Evolutionary conservation across 202 grass and related monocot genomes (phyloP), one percentile per base, ranked within the genome.

Genomic region (Dendrocalamus latiflorus): DNA sequence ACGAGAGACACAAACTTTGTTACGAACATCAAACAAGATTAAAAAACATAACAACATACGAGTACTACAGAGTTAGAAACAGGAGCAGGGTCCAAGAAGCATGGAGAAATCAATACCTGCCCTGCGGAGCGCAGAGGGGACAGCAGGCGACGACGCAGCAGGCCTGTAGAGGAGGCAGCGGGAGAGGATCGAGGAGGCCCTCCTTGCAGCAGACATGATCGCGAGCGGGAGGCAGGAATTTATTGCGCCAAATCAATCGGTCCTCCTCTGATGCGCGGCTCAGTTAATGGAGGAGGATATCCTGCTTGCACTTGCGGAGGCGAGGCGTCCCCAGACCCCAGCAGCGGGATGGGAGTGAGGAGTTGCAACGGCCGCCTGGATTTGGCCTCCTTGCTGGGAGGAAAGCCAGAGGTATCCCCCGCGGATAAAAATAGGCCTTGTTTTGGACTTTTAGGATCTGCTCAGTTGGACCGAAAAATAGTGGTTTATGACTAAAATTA

Each of bases 131-230:
- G 89, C 81, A 14, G 92, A 88, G 66, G 76, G 80, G 59, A 34
- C 83, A 68, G 83, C 78, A 8, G n/a, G n/a, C n/a, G 82, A 21
- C 15, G 83, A 75, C 30, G 81, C 77, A 20, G 75, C 24, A 41
- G 86, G 6, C 70, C 82, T 76, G 86, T 45, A 20, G 70, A 87
- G 74, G 62, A 91, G 84, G 86, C 88, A 93, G 49, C 90, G 90
- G 63, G 88, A 82, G 66, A 83, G 43, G 68, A 96, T 83, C 53
- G 93, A 95, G 47, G 90, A 77, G 66, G 81, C 88, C 45, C 85
- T 79, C 82, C 88, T 91, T 77, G 72, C 72, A n/a, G 81, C 84
- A 57, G 81, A 64, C 82, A 85, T 72, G 61, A 49, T 11, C 9
- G 30, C 8, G 55, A n/a, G n/a, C 6, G 22, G 24, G 57, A 28